Evolutionary conservation across 768 basidiomycete species (phyloP), one percentile per base, ranked within the genome.

Genomic region (Trichaptum fuscoviolaceum): DNA sequence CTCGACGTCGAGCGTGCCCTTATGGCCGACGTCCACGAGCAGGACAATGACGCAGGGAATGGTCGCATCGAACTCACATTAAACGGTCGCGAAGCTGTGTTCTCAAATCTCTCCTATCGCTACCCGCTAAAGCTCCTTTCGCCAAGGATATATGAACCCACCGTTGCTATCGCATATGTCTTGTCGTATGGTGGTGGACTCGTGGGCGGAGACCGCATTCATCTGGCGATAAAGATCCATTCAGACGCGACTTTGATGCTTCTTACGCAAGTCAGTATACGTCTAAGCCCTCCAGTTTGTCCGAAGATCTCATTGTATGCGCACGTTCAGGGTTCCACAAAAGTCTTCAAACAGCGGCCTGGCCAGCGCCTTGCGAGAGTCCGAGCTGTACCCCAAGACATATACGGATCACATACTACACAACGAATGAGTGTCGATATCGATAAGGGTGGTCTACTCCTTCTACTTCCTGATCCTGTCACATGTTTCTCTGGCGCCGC

Each of bases 171-270:
- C 63, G 87, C 87, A 20, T 98, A 97, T 71, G 80, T 92, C 20
- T 75, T 98, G 66, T 88, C 87, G 36, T 99, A 98, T 70, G 96
- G 96, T 0, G 96, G 96, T 12, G 96, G 96, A 2, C 82, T 99
- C 10, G 91, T 99, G 42, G 87, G 89, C 6, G 95, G 95, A 0
- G 96, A 99, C 78, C 76, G 80, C 27, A 79, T 97, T 63, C 75
- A 82, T 58, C 74, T 98, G 15, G 71, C 76, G n/a, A 85, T 90
- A 25, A 76, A 86, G 42, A 84, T 95, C 15, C 83, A 83, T 57
- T 73, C 77, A 34, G 82, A 79, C 18, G 83, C 85, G 30, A 82
- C 76, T 12, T 83, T 98, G 1, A 78, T 95, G 6, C 73, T 98
- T 62, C 80, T 97, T 35, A 93, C 96, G 10, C 96, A 98, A 84